Percentiles rank a stretch among this genome's conserved stretches.
Conservation (phyloP, 495 filamentous ascomycete species). For the Aspergillus mulundensis region DNA sequence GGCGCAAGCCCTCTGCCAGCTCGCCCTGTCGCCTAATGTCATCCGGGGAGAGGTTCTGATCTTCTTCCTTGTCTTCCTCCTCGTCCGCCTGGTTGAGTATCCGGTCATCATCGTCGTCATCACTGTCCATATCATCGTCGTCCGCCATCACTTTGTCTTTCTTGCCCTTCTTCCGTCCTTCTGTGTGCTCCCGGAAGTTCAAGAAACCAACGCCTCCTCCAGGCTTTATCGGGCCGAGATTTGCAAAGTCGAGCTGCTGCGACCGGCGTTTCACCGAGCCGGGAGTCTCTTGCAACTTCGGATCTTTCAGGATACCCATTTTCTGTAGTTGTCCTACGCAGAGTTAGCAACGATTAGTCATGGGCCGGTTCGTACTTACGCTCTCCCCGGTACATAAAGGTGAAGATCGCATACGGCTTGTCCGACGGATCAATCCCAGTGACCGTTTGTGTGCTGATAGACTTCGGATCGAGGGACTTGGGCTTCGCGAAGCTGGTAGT, state of each 20-base stretch:
- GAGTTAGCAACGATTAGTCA: conserved; percentile 6
- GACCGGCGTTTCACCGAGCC: conserved; percentile 66
- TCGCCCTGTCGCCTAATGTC: conserved; percentile 82
- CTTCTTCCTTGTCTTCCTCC: conserved; percentile 65
- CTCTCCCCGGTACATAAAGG: conserved; percentile 96
- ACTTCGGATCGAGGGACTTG: conserved; percentile 93
- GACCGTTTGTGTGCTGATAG: conserved; percentile 96
- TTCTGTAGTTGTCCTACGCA: conserved; percentile 80
- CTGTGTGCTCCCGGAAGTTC: conserved; percentile 74
- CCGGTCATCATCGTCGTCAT: conserved; percentile 58
- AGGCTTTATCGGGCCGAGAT: conserved; percentile 76
- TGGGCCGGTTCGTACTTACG: conserved; percentile 54
- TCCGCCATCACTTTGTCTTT: conserved; percentile 46
- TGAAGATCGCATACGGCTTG: conserved; percentile 93
- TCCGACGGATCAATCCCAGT: conserved; percentile 96
- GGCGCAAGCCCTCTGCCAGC: conserved; percentile 81
- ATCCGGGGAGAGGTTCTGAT: conserved; percentile 61
- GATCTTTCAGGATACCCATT: conserved; percentile 74
- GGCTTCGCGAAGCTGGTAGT: conserved; percentile 98
- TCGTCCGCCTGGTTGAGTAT: conserved; percentile 63
- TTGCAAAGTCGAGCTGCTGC: conserved; percentile 74
- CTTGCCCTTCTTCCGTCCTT: conserved; percentile 46
- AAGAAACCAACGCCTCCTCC: conserved; percentile 85
- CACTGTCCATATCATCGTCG: conserved; percentile 71
- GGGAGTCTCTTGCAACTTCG: conserved; percentile 56